Percentiles rank a stretch among this genome's conserved stretches.
These are phyloP conservation scores for Puccinia hordei DNA, from an alignment of 1,284 basidiomycete species.

Conservation along the genomic window DNA sequence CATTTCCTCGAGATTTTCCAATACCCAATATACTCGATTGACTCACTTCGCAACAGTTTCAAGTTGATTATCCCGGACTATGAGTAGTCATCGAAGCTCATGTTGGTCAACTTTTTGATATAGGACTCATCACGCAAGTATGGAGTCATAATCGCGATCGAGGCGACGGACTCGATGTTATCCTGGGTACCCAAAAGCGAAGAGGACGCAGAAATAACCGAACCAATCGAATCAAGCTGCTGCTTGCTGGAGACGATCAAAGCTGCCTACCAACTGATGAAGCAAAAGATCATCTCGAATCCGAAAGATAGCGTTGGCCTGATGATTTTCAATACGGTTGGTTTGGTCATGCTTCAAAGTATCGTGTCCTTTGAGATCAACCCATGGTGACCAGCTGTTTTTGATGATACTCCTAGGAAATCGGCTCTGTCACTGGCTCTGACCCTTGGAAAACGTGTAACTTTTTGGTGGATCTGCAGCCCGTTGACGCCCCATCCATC, in stretches of 20 bases:
- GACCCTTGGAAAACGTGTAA: constrained; percentile 25
- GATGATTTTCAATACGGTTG: constrained; percentile 41
- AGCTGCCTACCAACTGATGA: constrained; percentile 32
- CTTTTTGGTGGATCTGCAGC: constrained; percentile 20
- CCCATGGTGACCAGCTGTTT: neutral
- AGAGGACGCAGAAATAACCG: neutral
- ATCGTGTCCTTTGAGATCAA: neutral
- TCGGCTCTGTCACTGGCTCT: constrained; percentile 13
- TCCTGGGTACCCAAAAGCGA: neutral
- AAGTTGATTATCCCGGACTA: neutral
- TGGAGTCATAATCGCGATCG: constrained; percentile 33
- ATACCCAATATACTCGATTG: neutral
- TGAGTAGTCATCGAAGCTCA: neutral
- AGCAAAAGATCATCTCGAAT: constrained; percentile 35
- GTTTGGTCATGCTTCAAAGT: constrained; percentile 16
- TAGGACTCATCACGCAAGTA: constrained; percentile 9
- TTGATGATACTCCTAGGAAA: constrained; percentile 1
- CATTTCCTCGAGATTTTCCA: too few species aligned
- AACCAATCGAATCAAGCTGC: constrained; percentile 6
- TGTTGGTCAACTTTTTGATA: neutral
- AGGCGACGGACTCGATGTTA: constrained; percentile 31
- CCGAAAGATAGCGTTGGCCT: constrained; percentile 33
- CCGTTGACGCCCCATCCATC: constrained; percentile 27
- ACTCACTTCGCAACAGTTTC: neutral
- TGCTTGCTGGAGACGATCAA: constrained; percentile 27